A percentile compares a stretch with the other conserved stretches of the same genome.
Evolutionary conservation across 2,329 filamentous ascomycete genomes (phyloP).

Genomic region (Paecilomyces formosus): DNA sequence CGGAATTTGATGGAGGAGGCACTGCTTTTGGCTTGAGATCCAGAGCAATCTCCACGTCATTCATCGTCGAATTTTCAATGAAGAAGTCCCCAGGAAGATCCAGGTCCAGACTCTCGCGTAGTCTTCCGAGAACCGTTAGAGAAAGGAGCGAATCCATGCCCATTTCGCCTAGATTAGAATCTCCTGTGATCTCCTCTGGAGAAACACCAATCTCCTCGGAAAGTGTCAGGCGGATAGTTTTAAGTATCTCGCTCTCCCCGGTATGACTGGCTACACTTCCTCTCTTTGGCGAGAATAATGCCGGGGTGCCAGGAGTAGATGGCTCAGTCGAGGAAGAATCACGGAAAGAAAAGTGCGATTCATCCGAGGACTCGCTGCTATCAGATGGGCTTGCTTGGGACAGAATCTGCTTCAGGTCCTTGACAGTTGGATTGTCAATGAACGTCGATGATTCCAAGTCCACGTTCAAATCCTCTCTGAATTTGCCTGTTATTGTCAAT

Average conservation of each 20-base stretch:
- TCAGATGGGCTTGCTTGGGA: slow-evolving; percentile 23
- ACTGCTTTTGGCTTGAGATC: slow-evolving; percentile 30
- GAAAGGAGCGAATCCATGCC: slow-evolving; percentile 42
- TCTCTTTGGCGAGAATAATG: slow-evolving; percentile 18
- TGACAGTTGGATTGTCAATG: slow-evolving; percentile 53
- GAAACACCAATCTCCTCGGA: slow-evolving; percentile 39
- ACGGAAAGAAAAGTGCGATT: slow-evolving; percentile 20
- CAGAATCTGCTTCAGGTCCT: slow-evolving; percentile 53
- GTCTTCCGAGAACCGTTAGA: slow-evolving; percentile 36
- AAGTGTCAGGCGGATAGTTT: slow-evolving; percentile 33
- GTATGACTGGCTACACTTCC: slow-evolving; percentile 15
- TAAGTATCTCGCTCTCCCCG: slow-evolving; percentile 26
- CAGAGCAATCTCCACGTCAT: slow-evolving; percentile 30
- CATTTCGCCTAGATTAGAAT: slow-evolving; percentile 34
- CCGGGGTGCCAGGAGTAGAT: slow-evolving; percentile 26
- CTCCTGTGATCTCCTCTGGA: slow-evolving; percentile 30
- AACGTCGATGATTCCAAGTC: slow-evolving; percentile 54
- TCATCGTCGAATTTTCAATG: slow-evolving; percentile 35
- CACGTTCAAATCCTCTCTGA: slow-evolving; percentile 54
- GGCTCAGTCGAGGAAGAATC: slow-evolving; percentile 22
- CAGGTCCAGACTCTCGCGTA: slow-evolving; percentile 36
- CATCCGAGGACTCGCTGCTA: slow-evolving; percentile 21
- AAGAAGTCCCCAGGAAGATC: slow-evolving; percentile 38
- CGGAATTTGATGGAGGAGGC: slow-evolving; percentile 4
- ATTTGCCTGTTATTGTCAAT: slow-evolving; percentile 54